Conservation (phyloP, 169 alveolate species). For the Pseudocohnilembus persalinus region DNA sequence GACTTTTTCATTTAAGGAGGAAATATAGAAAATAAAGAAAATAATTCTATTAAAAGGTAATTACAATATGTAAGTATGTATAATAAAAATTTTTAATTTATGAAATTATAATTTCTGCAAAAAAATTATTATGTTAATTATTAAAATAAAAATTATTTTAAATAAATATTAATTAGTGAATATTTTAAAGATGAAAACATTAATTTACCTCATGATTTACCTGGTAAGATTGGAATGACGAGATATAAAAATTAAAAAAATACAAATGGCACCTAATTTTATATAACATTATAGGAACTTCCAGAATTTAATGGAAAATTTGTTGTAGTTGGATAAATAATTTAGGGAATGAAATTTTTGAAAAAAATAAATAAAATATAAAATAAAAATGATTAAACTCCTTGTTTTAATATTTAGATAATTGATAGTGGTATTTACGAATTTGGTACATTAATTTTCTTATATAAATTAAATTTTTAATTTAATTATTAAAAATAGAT, state of each 20-base stretch:
- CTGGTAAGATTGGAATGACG: neutral
- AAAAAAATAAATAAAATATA: no score
- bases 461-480: no score
- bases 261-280: neutral
- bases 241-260: no score
- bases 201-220: neutral
- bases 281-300: neutral
- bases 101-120: no score
- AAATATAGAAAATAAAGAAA: neutral
- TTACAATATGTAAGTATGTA: no score
- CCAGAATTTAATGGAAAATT: neutral
- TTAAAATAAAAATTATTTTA: no score
- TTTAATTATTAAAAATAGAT: no score
- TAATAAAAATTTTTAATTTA: no score
- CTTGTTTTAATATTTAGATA: neutral
- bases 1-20: neutral
- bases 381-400: neutral
- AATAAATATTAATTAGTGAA: no score
- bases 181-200: neutral
- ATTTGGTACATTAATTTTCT: neutral
- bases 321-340: neutral
- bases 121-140: no score
- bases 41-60: neutral
- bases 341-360: neutral
- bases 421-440: neutral